Evolutionary conservation across 1,284 basidiomycete genomes (phyloP).

Genomic region (Apiotrichum akiyoshidainum): DNA sequence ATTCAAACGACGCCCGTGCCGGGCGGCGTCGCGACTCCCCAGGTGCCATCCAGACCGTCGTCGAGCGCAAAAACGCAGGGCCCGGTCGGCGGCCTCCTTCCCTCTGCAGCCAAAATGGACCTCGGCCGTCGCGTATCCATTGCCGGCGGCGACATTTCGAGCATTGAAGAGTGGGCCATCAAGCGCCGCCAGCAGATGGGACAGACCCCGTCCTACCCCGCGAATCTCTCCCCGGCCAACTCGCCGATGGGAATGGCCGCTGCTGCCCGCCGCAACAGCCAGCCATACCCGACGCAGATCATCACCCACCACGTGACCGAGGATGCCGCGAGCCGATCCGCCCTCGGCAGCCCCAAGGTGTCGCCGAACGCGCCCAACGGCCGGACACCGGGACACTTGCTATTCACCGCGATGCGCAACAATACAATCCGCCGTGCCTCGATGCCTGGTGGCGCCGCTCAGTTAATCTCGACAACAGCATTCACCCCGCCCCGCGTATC

Average conservation of each 20-base stretch:
- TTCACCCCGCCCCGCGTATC: constrained; percentile 41
- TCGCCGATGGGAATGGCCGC: constrained; percentile 37
- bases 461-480: constrained; percentile 40
- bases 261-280: constrained; percentile 36
- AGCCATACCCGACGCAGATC: constrained; percentile 41
- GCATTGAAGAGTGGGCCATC: constrained; percentile 33
- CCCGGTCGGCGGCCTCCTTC: constrained; percentile 8
- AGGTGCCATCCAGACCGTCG: constrained; percentile 4
- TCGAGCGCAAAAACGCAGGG: background rate
- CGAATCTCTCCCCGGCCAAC: constrained; percentile 11
- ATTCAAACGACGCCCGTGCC: constrained; percentile 4
- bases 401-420: constrained; percentile 44
- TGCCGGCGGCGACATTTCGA: constrained; percentile 39
- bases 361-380: constrained; percentile 30
- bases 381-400: constrained; percentile 32
- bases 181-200: constrained; percentile 15
- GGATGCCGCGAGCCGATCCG: constrained; percentile 7
- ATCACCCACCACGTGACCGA: constrained; percentile 1
- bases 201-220: background rate
- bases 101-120: constrained; percentile 19
- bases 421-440: constrained; percentile 37
- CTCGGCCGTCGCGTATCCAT: constrained; percentile 36
- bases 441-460: constrained; percentile 37
- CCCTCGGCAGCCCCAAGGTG: constrained; percentile 30
- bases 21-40: background rate